Conservation (phyloP, 371 early-diverging fungal species). For the Apophysomyces sp. region DNA sequence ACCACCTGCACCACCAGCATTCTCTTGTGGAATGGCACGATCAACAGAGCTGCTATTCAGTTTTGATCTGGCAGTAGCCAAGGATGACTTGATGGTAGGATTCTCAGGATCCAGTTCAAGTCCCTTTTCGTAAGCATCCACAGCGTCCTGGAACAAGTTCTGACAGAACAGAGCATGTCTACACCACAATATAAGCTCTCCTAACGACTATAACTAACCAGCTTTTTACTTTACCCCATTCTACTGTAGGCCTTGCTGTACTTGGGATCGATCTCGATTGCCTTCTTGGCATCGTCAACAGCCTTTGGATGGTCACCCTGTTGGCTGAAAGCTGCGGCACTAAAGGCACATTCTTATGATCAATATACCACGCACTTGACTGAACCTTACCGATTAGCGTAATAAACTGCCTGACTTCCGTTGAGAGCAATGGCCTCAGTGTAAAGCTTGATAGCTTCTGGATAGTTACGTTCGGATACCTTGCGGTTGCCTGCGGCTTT, state of each 20-base stretch:
- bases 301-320: conserved; percentile 84
- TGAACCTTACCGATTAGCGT: conserved; percentile 80
- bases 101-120: conserved; percentile 89
- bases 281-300: conserved; percentile 81
- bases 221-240: conserved; percentile 66
- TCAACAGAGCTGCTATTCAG: conserved; percentile 24
- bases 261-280: conserved; percentile 82
- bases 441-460: conserved; percentile 86
- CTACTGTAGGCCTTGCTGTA: conserved; percentile 95
- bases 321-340: conserved; percentile 95
- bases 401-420: conserved; percentile 87
- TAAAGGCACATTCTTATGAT: conserved; percentile 16
- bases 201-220: not conserved
- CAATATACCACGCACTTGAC: not conserved
- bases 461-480: conserved; percentile 79
- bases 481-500: conserved; percentile 86
- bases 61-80: conserved; percentile 64
- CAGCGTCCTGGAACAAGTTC: conserved; percentile 80
- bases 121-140: conserved; percentile 90
- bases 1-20: conserved; percentile 52
- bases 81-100: conserved; percentile 61
- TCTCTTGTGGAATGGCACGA: conserved; percentile 34
- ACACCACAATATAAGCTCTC: conserved; percentile 4
- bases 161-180: conserved; percentile 90
- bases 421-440: conserved; percentile 89